Base-by-base conservation (phyloP, 176 grass and related monocot genomes). In the Alopecurus myosuroides region DNA sequence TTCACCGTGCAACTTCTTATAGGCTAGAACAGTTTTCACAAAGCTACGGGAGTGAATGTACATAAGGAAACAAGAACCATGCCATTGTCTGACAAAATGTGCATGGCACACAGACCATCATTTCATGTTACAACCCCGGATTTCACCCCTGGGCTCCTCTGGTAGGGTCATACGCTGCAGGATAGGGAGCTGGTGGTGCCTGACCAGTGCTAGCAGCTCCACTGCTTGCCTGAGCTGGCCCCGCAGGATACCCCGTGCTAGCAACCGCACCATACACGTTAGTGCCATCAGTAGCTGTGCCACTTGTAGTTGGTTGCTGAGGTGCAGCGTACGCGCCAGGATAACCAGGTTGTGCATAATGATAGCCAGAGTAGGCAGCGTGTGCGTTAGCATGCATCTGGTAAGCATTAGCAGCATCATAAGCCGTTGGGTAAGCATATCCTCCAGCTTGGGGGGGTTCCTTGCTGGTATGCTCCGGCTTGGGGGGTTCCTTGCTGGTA, bases 311-410 rank as follows among this genome's bases (percentile, higher is more conserved):
- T 45, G 82, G 88, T 13, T 88, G 79, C 18, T 89, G 89, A 34
- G 89, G 64, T 11, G 70, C 65, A 14, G 62, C 63, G 33, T 94
- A 94, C 29, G 57, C 25, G 75, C 53, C 72, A 60, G 83, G 84
- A 82, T 89, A 94, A 49, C 56, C 55, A 18, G 80, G 63, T 58
- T 94, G 92, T 18, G 82, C 74, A 18, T 94, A 91, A 6, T 79
- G 81, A 81, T 94, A 94, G 25, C 86, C 88, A 74, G 88, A 52
- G 71, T 90, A 90, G 37, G 65, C 80, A 3, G 74, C 45, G 7
- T 90, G 86, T 6, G 84, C 34, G 11, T 17, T 81, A 39, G 82
- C 76, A 37, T 89, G 82, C 77, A 75, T 35, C 77, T 89, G 87
- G 12, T 90, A 90, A 79, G 84, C 46, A 5, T 40, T 69, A 48